Percentiles rank a stretch among this genome's conserved stretches.
Evolutionary conservation across 345 rosid genomes (phyloP).

Genomic region (Salix purpurea): DNA sequence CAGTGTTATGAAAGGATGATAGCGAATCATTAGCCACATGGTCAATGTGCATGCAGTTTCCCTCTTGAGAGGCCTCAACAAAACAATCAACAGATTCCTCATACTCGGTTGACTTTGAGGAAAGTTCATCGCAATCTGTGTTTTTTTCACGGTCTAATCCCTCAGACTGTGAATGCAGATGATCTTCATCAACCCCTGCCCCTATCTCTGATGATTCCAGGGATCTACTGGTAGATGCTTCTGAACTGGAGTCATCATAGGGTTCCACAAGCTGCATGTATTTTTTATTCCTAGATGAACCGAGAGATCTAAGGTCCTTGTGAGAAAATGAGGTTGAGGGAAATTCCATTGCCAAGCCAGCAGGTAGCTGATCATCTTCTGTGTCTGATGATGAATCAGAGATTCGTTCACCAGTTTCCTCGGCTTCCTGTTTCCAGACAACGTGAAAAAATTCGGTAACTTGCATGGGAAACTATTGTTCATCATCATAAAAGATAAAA

Average conservation of each 20-base stretch:
- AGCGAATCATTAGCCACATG: background rate
- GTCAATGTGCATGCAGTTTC: background rate
- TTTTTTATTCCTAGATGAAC: conserved; percentile 8
- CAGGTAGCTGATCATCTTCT: conserved; percentile 9
- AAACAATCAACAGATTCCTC: conserved; percentile 10
- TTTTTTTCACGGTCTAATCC: conserved; percentile 2
- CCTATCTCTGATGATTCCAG: conserved; percentile 15
- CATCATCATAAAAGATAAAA: background rate
- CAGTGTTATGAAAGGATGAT: background rate
- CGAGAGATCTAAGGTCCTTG: background rate
- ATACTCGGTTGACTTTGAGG: conserved; percentile 2
- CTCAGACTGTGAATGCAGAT: conserved; percentile 1
- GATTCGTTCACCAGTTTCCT: conserved; percentile 32
- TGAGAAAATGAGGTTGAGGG: background rate
- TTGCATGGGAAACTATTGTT: background rate
- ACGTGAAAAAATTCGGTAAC: background rate
- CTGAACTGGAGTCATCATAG: conserved; percentile 19
- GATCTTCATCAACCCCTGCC: conserved; percentile 13
- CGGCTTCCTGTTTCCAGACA: conserved; percentile 43
- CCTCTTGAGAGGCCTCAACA: conserved; percentile 32
- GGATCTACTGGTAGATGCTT: conserved; percentile 21
- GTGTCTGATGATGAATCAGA: conserved; percentile 25
- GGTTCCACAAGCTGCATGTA: conserved; percentile 22
- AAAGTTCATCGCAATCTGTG: background rate
- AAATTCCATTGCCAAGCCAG: conserved; percentile 5